Conservation (phyloP, 176 grass and related monocot genomes). For the Typha latifolia region DNA sequence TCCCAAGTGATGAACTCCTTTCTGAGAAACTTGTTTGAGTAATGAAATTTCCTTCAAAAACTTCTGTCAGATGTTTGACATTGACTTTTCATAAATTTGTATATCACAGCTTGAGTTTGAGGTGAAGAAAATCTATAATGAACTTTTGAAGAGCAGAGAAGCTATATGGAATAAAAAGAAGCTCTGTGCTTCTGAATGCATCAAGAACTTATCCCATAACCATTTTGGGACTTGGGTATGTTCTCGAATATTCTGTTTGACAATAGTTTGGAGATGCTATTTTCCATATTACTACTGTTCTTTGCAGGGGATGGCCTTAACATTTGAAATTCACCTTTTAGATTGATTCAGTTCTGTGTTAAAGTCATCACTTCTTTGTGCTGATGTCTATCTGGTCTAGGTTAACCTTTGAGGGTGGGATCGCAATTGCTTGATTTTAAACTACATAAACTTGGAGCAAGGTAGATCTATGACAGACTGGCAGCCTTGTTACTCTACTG, state of each 20-base stretch:
- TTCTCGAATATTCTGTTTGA: constrained; percentile 5
- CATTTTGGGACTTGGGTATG: constrained; percentile 43
- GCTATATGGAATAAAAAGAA: constrained; percentile 52
- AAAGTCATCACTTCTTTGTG: too few species aligned
- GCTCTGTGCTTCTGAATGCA: constrained; percentile 40
- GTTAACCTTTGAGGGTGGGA: too few species aligned
- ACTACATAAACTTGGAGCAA: too few species aligned
- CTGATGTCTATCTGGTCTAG: too few species aligned
- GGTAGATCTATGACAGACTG: too few species aligned
- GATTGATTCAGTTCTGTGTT: too few species aligned
- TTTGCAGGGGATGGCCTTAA: too few species aligned
- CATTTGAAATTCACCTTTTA: too few species aligned
- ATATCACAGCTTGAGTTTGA: constrained; percentile 48
- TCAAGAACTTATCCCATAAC: constrained; percentile 45
- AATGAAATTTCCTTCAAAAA: constrained; percentile 2
- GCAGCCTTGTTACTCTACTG: too few species aligned
- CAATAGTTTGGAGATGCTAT: background rate
- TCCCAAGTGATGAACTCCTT: constrained; percentile 32
- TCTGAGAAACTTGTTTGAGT: background rate
- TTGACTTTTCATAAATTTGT: constrained; percentile 18
- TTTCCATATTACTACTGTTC: background rate
- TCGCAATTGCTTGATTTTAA: too few species aligned
- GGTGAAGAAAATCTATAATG: constrained; percentile 41
- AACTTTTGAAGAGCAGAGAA: constrained; percentile 56
- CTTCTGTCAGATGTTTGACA: constrained; percentile 1